Percentiles rank a stretch among this genome's conserved stretches.
Conservation (phyloP, 192 early-diverging fungal genomes). For the Obelidium mucronatum region DNA sequence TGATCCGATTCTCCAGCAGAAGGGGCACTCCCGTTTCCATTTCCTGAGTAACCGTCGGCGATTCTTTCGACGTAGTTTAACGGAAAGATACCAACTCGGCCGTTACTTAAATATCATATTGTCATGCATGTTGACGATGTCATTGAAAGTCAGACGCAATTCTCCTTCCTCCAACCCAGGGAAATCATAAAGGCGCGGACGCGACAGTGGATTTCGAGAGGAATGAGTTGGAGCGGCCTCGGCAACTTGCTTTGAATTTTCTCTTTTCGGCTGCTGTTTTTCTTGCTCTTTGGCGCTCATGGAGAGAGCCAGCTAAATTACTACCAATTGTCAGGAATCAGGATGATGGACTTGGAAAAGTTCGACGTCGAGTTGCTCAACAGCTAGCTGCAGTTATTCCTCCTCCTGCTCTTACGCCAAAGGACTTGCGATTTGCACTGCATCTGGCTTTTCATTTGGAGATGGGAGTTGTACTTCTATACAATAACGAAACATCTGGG, state of each 20-base stretch:
- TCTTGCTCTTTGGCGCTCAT: constrained; percentile 67
- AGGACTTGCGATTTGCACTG: not conserved
- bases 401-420: constrained; percentile 88
- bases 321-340: not conserved
- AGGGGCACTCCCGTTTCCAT: constrained; percentile 47
- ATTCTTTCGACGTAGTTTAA: constrained; percentile 90
- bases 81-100: constrained; percentile 94
- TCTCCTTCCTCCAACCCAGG: constrained; percentile 88
- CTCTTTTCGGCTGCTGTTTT: not conserved
- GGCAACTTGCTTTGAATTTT: not conserved
- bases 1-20: constrained; percentile 73
- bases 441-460: constrained; percentile 45
- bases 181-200: constrained; percentile 94
- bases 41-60: constrained; percentile 12
- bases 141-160: constrained; percentile 85
- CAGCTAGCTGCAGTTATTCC: constrained; percentile 91
- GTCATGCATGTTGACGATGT: constrained; percentile 90
- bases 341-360: too few species aligned
- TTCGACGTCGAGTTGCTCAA: constrained; percentile 9
- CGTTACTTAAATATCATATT: constrained; percentile 85
- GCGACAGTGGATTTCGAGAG: constrained; percentile 63
- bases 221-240: constrained; percentile 2
- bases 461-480: constrained; percentile 30
- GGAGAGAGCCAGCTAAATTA: constrained; percentile 77
- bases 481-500: not conserved